Conservation (phyloP, 805 yeast genomes). For the Brettanomyces custersianus region DNA sequence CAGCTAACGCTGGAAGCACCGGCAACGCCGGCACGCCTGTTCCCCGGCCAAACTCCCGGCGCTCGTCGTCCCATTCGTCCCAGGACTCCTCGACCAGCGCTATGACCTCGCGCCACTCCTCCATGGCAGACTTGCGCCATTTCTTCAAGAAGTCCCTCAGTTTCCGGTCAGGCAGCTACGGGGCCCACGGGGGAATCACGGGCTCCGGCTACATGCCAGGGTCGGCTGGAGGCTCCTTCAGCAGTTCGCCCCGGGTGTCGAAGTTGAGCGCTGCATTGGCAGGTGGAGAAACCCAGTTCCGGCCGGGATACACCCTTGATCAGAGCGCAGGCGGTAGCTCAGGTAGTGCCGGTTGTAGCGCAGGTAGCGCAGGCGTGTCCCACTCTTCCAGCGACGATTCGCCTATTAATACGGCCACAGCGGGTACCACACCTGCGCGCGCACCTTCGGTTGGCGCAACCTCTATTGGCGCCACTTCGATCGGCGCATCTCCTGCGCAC, state of each 20-base stretch:
- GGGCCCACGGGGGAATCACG: too few species aligned
- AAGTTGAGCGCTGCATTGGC: constrained; percentile 28
- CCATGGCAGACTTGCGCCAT: constrained; percentile 70
- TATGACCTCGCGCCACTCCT: constrained; percentile 51
- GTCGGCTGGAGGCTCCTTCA: too few species aligned
- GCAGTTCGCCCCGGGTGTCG: constrained; percentile 23
- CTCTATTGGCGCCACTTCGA: constrained; percentile 6
- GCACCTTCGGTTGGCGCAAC: constrained; percentile 6
- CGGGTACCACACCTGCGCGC: too few species aligned
- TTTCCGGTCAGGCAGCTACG: constrained; percentile 10
- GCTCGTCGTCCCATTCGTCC: constrained; percentile 22
- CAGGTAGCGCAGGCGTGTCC: constrained; percentile 1
- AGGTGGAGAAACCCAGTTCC: too few species aligned
- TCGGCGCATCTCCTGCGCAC: too few species aligned
- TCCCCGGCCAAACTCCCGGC: too few species aligned
- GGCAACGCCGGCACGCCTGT: neutral
- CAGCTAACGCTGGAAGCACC: constrained; percentile 1
- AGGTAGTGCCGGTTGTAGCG: too few species aligned
- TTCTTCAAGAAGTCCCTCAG: constrained; percentile 49
- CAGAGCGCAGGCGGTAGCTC: too few species aligned
- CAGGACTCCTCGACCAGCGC: constrained; percentile 19
- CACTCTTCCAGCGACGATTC: constrained; percentile 9
- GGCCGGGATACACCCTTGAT: too few species aligned
- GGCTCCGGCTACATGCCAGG: too few species aligned
- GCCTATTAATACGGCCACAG: too few species aligned